Conservation (phyloP, 331 rosid species). For the Pyracantha coccinea region DNA sequence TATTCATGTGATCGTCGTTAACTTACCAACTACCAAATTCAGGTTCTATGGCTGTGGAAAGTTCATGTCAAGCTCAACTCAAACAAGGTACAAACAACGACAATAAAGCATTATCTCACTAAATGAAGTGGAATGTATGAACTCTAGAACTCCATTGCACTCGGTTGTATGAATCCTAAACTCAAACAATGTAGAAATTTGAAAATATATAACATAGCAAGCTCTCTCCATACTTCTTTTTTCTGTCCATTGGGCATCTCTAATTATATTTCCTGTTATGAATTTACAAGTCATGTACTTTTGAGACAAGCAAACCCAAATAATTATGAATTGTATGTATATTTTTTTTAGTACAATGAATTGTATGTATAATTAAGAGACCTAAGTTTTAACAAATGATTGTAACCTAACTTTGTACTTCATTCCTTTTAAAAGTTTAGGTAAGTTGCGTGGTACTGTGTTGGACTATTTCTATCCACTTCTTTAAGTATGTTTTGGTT, state of each 20-base stretch:
- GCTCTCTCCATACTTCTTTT: neutral
- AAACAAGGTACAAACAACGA: slow-evolving; percentile 4
- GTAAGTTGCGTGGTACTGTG: neutral
- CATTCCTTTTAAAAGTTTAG: neutral
- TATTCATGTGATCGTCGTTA: slow-evolving; percentile 36
- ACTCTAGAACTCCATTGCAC: too few relatives aligned
- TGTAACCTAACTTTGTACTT: neutral
- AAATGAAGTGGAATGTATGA: too few relatives aligned
- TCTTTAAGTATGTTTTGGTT: neutral
- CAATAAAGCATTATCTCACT: too few relatives aligned
- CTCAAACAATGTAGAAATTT: slow-evolving; percentile 6
- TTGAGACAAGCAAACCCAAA: slow-evolving; percentile 1
- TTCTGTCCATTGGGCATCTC: neutral
- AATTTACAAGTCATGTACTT: neutral
- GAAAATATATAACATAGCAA: neutral
- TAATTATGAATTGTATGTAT: neutral
- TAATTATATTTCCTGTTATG: neutral
- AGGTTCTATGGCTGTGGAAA: slow-evolving; percentile 16
- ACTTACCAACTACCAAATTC: too few relatives aligned
- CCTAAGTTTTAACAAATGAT: neutral
- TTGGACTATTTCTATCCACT: neutral
- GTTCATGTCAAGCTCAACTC: slow-evolving; percentile 42
- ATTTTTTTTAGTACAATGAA: too few relatives aligned
- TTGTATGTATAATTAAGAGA: neutral
- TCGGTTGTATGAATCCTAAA: too few relatives aligned